Percentiles rank a stretch among this genome's conserved stretches.
phyloP scores from a whole-genome alignment of 495 filamentous ascomycete genomes.

The Neurospora sp. region DNA sequence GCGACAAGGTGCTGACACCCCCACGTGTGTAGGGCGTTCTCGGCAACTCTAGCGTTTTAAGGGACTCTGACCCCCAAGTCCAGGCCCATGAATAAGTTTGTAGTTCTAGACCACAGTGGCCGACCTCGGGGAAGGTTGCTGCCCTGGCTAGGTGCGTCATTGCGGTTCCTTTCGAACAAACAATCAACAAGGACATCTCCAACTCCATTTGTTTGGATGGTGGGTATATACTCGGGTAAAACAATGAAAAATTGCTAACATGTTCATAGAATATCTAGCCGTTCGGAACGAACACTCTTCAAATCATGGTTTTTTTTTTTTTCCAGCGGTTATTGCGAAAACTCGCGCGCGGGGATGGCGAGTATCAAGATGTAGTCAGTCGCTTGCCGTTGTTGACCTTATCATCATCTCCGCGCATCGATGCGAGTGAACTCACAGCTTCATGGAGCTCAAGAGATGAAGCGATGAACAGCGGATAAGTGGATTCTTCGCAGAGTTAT shows the following conservation, averaged over 20 bases:
- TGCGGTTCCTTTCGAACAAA: neutral
- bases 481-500: neutral
- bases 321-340: neutral
- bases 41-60: neutral
- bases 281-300: neutral
- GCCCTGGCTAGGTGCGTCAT: neutral
- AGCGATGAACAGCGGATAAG: neutral
- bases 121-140: no score
- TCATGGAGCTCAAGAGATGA: neutral
- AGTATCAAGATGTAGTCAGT: neutral
- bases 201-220: neutral
- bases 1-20: neutral
- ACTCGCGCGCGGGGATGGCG: neutral
- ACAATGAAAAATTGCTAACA: neutral
- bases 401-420: neutral
- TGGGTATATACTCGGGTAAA: neutral
- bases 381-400: neutral
- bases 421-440: neutral
- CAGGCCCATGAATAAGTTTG: neutral
- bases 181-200: neutral
- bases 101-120: neutral
- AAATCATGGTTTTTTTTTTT: neutral
- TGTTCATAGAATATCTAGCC: fast-evolving
- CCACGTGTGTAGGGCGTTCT: neutral
- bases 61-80: neutral